A percentile compares a stretch with the other conserved stretches of the same genome.
Conservation (phyloP, 1,284 basidiomycete genomes). For the Acaromyces ingoldii region DNA sequence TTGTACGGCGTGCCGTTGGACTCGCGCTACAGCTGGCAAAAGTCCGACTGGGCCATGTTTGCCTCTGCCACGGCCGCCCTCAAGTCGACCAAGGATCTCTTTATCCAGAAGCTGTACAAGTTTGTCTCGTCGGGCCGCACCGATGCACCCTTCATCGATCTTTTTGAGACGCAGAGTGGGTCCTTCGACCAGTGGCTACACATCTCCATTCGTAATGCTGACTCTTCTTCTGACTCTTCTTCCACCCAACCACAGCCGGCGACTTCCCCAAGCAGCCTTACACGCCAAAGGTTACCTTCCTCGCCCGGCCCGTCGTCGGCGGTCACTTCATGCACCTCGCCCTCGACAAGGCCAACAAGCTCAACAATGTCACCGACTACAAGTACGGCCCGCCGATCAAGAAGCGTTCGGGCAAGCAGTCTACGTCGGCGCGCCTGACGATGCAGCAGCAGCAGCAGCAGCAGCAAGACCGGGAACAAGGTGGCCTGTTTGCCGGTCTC, state of each 20-base stretch:
- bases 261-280: slow-evolving; percentile 21
- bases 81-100: slow-evolving; percentile 34
- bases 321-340: slow-evolving; percentile 51
- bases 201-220: too few relatives aligned
- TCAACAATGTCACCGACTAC: slow-evolving; percentile 21
- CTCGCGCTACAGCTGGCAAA: slow-evolving; percentile 48
- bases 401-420: not conserved
- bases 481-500: too few relatives aligned
- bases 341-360: slow-evolving; percentile 45
- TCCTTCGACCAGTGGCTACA: too few relatives aligned
- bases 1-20: slow-evolving; percentile 50
- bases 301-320: slow-evolving; percentile 49
- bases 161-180: slow-evolving; percentile 36
- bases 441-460: too few relatives aligned
- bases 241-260: too few relatives aligned
- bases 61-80: slow-evolving; percentile 40
- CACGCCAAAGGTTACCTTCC: slow-evolving; percentile 47
- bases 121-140: slow-evolving; percentile 45
- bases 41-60: slow-evolving; percentile 52
- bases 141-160: slow-evolving; percentile 50
- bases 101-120: slow-evolving; percentile 40
- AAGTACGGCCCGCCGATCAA: slow-evolving; percentile 15
- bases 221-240: slow-evolving; percentile 30
- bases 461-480: too few relatives aligned
- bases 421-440: too few relatives aligned